These are phyloP conservation scores for Hypoxylon lenormandii DNA, from an alignment of 495 filamentous ascomycete genomes.

Conservation along the genomic window DNA sequence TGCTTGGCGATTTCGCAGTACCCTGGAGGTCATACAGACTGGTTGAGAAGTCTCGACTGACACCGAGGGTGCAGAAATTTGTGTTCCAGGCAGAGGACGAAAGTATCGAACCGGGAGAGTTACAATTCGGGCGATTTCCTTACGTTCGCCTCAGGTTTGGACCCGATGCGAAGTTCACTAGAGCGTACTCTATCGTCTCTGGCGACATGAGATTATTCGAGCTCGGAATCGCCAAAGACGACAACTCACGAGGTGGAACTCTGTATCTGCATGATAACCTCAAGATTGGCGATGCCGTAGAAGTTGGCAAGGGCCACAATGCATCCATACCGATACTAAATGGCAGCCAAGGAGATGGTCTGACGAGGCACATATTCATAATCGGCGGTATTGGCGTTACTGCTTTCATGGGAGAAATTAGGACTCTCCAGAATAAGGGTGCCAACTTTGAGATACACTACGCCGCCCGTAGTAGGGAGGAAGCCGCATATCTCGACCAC, in stretches of 20 bases:
- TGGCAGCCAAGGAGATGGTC: slow-evolving; percentile 8
- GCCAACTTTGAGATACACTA: slow-evolving; percentile 55
- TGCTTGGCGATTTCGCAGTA: slow-evolving; percentile 37
- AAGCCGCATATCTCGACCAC: slow-evolving; percentile 51
- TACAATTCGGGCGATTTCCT: slow-evolving; percentile 42
- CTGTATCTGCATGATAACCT: slow-evolving; percentile 51
- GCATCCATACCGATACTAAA: slow-evolving; percentile 25
- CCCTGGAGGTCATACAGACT: slow-evolving; percentile 46
- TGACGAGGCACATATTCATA: slow-evolving; percentile 55
- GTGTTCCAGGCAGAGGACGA: slow-evolving; percentile 37
- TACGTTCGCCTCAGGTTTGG: slow-evolving; percentile 49
- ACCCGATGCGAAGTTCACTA: slow-evolving; percentile 41
- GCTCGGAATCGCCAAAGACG: slow-evolving; percentile 56
- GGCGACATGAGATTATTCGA: slow-evolving; percentile 52
- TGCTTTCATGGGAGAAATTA: slow-evolving; percentile 52
- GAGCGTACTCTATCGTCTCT: slow-evolving; percentile 57
- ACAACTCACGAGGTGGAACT: slow-evolving; percentile 55
- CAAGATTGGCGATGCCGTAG: slow-evolving; percentile 60
- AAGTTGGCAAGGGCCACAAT: slow-evolving; percentile 51
- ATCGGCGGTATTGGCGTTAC: slow-evolving; percentile 59
- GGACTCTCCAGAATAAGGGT: slow-evolving; percentile 39
- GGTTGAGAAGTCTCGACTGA: slow-evolving; percentile 40
- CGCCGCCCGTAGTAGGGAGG: slow-evolving; percentile 51
- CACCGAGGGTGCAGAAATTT: slow-evolving; percentile 43
- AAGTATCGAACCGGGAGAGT: slow-evolving; percentile 23